Evolutionary conservation across 805 yeast genomes (phyloP).

Genomic region (Cyberlindnera xylosilytica): DNA sequence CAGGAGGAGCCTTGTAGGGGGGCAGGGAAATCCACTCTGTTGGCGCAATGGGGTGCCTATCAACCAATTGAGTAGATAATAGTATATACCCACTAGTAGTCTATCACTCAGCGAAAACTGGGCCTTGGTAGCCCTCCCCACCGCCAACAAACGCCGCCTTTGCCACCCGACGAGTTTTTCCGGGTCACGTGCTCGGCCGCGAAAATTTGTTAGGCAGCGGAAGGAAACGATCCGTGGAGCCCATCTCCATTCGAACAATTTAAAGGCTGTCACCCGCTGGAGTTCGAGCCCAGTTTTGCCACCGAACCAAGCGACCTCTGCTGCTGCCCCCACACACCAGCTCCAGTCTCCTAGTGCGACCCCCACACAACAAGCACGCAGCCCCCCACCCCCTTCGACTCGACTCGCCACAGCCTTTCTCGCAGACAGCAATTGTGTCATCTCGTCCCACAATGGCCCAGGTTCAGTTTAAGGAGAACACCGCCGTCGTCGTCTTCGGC

Average conservation of each 20-base stretch:
- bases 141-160: too few relatives aligned
- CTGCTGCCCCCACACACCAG: not conserved
- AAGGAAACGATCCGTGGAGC: conserved; percentile 9
- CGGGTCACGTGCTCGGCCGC: conserved; percentile 9
- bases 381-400: too few relatives aligned
- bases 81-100: too few relatives aligned
- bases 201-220: conserved; percentile 6
- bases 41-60: too few relatives aligned
- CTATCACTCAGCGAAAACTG: too few relatives aligned
- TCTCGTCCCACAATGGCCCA: not conserved
- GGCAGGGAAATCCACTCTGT: not conserved
- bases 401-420: too few relatives aligned
- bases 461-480: conserved; percentile 55
- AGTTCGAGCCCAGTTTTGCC: not conserved
- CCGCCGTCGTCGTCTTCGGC: conserved; percentile 80
- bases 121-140: too few relatives aligned
- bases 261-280: conserved; percentile 6
- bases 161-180: not conserved
- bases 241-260: not conserved
- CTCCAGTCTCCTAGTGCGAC: too few relatives aligned
- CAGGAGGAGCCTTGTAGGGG: not conserved
- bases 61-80: too few relatives aligned
- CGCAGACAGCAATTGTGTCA: conserved; percentile 1
- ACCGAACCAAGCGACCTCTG: not conserved
- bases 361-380: too few relatives aligned